Conservation (phyloP, 331 rosid genomes). For the Acacia concinna region DNA sequence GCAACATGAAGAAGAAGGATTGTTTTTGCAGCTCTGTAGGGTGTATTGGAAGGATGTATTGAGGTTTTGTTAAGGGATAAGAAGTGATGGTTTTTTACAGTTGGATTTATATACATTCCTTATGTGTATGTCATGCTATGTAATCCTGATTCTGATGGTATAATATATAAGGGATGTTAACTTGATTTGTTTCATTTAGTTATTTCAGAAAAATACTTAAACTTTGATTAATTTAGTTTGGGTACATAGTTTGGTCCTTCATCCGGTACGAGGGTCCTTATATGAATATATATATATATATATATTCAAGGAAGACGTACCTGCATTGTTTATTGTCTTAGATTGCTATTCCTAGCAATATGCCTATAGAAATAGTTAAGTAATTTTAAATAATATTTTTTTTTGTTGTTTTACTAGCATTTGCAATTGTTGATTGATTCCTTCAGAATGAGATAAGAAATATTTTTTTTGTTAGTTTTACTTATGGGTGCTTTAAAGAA, state of each 20-base stretch:
- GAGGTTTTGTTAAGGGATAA: constrained; percentile 15
- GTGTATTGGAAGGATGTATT: constrained; percentile 73
- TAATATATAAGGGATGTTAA: not conserved
- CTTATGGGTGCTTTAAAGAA: not conserved
- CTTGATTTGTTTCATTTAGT: not conserved
- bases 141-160: not conserved
- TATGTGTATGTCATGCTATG: not conserved
- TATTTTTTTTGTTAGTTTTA: not conserved
- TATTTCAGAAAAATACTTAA: not conserved
- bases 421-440: not conserved
- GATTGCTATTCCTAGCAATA: not conserved
- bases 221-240: not conserved
- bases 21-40: constrained; percentile 66
- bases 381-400: not conserved
- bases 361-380: not conserved
- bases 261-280: not conserved
- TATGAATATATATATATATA: not conserved
- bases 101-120: not conserved
- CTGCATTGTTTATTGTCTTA: not conserved
- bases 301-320: not conserved
- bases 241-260: not conserved
- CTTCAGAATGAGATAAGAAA: not conserved
- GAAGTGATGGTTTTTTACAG: not conserved
- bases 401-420: not conserved
- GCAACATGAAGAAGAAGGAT: constrained; percentile 63